Percentiles rank a stretch among this genome's conserved stretches.
Evolutionary conservation across 192 early-diverging fungal genomes (phyloP).

Genomic region (Linnemannia exigua): DNA sequence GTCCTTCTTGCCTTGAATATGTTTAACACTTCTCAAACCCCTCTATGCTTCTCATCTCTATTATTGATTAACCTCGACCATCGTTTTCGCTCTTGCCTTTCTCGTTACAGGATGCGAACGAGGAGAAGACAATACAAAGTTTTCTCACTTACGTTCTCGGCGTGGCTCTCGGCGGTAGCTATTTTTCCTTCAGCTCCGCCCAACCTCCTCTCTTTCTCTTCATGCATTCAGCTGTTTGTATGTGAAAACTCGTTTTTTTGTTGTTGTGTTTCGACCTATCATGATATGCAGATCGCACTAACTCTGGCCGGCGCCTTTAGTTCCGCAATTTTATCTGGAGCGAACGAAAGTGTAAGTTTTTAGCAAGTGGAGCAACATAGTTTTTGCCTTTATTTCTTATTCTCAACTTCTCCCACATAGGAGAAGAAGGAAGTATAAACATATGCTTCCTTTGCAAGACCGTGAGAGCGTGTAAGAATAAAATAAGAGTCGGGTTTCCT

Average conservation of each 20-base stretch:
- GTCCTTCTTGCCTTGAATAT: no score
- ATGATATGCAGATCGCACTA: not conserved
- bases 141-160: not conserved
- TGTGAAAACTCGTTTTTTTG: not conserved
- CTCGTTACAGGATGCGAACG: not conserved
- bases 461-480: not conserved
- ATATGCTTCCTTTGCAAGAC: not conserved
- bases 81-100: not conserved
- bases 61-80: no score
- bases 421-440: not conserved
- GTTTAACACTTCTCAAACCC: no score
- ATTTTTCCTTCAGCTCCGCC: not conserved
- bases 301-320: not conserved
- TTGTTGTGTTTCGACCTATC: not conserved
- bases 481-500: not conserved
- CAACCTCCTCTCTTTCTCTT: not conserved
- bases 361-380: not conserved
- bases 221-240: not conserved
- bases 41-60: no score
- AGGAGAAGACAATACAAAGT: not conserved
- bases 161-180: not conserved
- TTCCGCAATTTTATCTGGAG: not conserved
- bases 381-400: not conserved
- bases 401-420: not conserved
- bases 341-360: no score